Conservation (phyloP, 2,329 filamentous ascomycete species). For the Zasmidium cellare region DNA sequence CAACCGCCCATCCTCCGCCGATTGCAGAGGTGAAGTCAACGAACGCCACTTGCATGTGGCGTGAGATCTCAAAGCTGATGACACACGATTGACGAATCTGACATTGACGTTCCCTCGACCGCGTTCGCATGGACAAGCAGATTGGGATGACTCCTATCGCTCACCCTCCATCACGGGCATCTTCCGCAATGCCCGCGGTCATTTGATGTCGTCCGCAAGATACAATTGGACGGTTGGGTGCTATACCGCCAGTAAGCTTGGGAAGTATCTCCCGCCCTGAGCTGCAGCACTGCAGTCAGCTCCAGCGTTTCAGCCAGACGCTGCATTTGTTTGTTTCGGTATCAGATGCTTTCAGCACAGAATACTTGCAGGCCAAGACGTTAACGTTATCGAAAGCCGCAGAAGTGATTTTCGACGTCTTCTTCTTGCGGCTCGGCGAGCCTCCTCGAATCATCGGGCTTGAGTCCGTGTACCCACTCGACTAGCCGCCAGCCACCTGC, state of each 20-base stretch:
- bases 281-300: neutral
- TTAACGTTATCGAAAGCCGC: too few relatives aligned
- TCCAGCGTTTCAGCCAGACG: neutral
- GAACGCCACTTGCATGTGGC: neutral
- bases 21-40: neutral
- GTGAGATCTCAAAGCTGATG: neutral
- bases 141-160: neutral
- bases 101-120: neutral
- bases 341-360: neutral
- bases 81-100: neutral
- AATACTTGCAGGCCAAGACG: too few relatives aligned
- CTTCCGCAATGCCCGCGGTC: too few relatives aligned
- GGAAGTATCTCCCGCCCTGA: neutral
- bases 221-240: too few relatives aligned
- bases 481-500: neutral
- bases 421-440: neutral
- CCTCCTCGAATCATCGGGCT: neutral
- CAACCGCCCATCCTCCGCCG: neutral
- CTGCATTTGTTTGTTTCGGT: neutral
- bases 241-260: too few relatives aligned
- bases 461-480: neutral
- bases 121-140: neutral
- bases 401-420: too few relatives aligned
- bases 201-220: too few relatives aligned
- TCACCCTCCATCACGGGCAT: neutral